Evolutionary conservation across 2,329 filamentous ascomycete genomes (phyloP).

Genomic region (Arthrobotrys iridis): DNA sequence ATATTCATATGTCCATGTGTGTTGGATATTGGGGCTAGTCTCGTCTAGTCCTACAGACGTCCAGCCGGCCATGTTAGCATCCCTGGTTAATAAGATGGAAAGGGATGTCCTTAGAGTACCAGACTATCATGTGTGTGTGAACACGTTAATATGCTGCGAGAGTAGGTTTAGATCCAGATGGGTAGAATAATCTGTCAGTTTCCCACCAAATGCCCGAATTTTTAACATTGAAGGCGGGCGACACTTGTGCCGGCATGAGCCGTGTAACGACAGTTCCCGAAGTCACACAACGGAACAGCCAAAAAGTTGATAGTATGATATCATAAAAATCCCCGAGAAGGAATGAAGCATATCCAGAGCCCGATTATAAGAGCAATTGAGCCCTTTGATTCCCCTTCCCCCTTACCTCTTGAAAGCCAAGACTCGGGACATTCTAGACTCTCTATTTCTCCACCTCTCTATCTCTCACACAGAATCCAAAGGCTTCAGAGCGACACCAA

Average conservation of each 20-base stretch:
- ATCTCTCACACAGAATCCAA: slow-evolving; percentile 10
- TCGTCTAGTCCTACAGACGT: slow-evolving; percentile 4
- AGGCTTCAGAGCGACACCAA: slow-evolving; percentile 10
- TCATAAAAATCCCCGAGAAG: background rate
- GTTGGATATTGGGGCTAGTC: slow-evolving; percentile 11
- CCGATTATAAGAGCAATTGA: no score
- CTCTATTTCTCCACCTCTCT: background rate
- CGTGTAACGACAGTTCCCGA: slow-evolving; percentile 4
- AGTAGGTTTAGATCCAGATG: no score
- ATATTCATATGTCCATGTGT: background rate
- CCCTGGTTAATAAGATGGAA: no score
- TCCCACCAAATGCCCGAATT: no score
- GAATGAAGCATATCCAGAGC: no score
- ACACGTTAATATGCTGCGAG: no score
- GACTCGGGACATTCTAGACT: slow-evolving; percentile 22
- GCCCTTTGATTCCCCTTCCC: background rate
- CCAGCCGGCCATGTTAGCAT: no score
- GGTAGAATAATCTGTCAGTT: no score
- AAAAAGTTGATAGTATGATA: background rate
- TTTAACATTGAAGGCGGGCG: background rate
- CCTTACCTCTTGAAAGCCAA: background rate
- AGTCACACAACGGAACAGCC: background rate
- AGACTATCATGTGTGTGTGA: background rate
- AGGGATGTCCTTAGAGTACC: background rate
- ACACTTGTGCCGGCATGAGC: background rate